Evolutionary conservation across 129 eudicot genomes (phyloP), one percentile per base, ranked within the genome.

Genomic region (Silybum marianum): DNA sequence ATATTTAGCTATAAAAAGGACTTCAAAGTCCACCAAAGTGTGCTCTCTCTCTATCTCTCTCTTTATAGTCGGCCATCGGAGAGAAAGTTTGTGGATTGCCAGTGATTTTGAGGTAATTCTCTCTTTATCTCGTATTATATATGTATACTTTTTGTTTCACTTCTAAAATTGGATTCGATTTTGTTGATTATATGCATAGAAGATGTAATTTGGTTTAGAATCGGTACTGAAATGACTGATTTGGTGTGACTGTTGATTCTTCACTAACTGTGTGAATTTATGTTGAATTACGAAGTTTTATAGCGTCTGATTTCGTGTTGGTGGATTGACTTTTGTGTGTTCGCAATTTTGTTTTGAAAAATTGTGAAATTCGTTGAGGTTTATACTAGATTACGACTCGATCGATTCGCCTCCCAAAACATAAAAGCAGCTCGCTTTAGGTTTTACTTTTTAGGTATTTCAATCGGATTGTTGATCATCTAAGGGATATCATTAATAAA

Each of bases 1-100:
- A 69, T 36, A n/a, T 78, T 78, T 69, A 44, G 82, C 76, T 78
- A 69, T 78, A 78, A 78, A 51, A 78, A 78, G 3, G 82, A 28
- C 75, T 46, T 36, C 12, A 78, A 69, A 78, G 75, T 78, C 82
- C 82, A 78, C 76, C 69, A 78, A 78, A 44, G 73, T 62, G 44
- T 23, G 21, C 71, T 76, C 80, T 76, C 40, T 74, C 12, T 44
- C 44, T 9, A 14, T 54, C 67, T 25, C 75, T 25, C 58, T 60
- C 25, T 32, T 76, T 19, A 23, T 4, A 18, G 34, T 69, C 48
- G 40, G 75, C 82, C 74, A 69, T 3, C 75, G 68, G 32, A 11
- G 74, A 68, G 69, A 28, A 48, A 36, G 6, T 69, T 30, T 28
- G 82, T 28, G 23, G 40, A 78, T 78, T 46, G 68, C 13, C 75